Evolutionary conservation across 345 rosid genomes (phyloP).

Genomic region (Aquilaria malaccensis): DNA sequence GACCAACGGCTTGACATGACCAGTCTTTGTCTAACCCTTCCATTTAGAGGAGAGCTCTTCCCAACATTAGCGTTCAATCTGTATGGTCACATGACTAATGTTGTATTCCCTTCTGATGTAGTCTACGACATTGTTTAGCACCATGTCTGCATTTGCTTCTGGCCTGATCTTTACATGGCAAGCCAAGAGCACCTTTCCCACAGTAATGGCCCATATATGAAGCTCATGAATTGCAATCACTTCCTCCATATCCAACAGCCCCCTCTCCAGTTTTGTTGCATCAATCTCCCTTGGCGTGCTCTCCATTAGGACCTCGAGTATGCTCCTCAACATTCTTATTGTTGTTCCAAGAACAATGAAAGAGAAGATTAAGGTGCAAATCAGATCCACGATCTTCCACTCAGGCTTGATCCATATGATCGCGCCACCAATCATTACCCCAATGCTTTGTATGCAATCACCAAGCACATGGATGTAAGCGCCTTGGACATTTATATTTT

Average conservation of each 20-base stretch:
- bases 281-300: conserved; percentile 19
- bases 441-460: conserved; percentile 15
- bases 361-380: conserved; percentile 16
- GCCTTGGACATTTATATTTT: conserved; percentile 13
- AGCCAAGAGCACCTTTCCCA: conserved; percentile 16
- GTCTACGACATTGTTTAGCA: conserved; percentile 11
- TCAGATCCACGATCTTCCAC: conserved; percentile 15
- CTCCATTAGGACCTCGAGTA: conserved; percentile 17
- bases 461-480: conserved; percentile 19
- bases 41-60: not conserved
- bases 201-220: conserved; percentile 19
- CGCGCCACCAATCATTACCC: conserved; percentile 18
- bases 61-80: conserved; percentile 9
- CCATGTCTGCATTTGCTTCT: conserved; percentile 16
- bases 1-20: too few relatives aligned
- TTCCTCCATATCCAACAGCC: conserved; percentile 12
- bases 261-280: conserved; percentile 15
- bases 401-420: conserved; percentile 13
- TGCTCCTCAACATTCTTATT: conserved; percentile 11
- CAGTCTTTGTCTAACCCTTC: too few relatives aligned
- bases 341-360: conserved; percentile 15
- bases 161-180: conserved; percentile 20
- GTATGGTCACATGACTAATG: conserved; percentile 18
- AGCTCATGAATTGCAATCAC: conserved; percentile 15
- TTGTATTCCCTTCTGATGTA: conserved; percentile 18